Conservation (phyloP, 225 moss, liverwort and hornwort genomes). For the Polytrichum commune region DNA sequence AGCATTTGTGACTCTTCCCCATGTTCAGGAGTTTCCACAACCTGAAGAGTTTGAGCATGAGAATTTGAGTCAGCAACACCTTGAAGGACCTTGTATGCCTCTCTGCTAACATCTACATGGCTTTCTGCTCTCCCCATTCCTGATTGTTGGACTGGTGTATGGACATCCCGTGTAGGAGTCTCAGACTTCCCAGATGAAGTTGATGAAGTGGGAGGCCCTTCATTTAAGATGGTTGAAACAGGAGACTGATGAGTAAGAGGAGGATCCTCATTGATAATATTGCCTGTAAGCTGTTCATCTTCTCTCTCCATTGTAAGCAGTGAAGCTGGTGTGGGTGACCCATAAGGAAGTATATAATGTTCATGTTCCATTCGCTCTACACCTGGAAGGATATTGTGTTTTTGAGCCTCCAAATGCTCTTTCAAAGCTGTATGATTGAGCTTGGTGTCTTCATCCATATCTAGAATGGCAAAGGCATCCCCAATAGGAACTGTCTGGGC, state of each 20-base stretch:
- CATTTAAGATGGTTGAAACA: conserved; percentile 7
- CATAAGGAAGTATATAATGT: conserved; percentile 8
- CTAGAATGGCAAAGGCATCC: conserved; percentile 11
- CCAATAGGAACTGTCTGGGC: conserved; percentile 13
- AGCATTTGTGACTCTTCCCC: conserved; percentile 17
- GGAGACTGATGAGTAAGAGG: conserved; percentile 11
- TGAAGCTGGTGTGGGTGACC: conserved; percentile 1
- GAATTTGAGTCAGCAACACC: conserved; percentile 4
- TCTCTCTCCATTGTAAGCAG: conserved; percentile 5
- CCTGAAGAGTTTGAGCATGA: conserved; percentile 6
- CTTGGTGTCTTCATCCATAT: conserved; percentile 18
- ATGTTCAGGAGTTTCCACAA: conserved; percentile 7
- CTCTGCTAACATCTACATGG: conserved; percentile 1
- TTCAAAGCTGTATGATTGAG: conserved; percentile 41
- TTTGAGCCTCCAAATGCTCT: conserved; percentile 33
- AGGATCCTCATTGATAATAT: conserved; percentile 4
- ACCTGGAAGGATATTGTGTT: conserved; percentile 12
- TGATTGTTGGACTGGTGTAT: conserved; percentile 13
- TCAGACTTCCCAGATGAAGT: conserved; percentile 19
- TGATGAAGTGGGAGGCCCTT: conserved; percentile 19
- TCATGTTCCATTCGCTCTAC: conserved; percentile 27
- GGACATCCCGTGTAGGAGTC: conserved; percentile 7
- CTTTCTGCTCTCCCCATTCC: conserved; percentile 6
- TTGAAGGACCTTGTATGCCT: conserved; percentile 6
- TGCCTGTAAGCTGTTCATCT: conserved; percentile 1